Percentiles rank a stretch among this genome's conserved stretches.
phyloP scores from a whole-genome alignment of 1,284 basidiomycete genomes.

The Cryptococcus floricola region DNA sequence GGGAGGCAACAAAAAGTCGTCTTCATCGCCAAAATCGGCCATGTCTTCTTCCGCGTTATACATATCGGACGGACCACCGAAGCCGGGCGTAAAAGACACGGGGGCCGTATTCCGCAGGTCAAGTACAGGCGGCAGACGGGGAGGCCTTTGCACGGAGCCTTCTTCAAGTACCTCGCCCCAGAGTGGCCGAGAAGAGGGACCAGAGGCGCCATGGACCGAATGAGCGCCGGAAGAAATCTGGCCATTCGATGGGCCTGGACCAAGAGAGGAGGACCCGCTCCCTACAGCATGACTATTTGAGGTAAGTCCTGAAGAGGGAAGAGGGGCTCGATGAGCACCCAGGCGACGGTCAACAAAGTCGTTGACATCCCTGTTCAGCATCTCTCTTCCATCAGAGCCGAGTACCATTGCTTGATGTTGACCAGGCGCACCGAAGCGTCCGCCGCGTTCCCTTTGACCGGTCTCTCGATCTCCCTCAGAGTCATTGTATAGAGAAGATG shows the following conservation, averaged over 20 bases:
- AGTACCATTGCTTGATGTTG: neutral
- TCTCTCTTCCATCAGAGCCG: neutral
- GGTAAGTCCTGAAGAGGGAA: neutral
- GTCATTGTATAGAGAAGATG: neutral
- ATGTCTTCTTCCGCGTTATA: no score
- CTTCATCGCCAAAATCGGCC: no score
- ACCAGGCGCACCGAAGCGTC: neutral
- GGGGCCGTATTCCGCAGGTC: no score
- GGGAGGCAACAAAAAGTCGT: no score
- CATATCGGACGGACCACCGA: no score
- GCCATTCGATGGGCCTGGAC: neutral
- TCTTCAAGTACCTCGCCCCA: no score
- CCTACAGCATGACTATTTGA: neutral
- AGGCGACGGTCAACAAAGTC: conserved; percentile 8
- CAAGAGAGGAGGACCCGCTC: neutral
- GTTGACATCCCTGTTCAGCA: conserved; percentile 10
- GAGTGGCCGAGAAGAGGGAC: neutral
- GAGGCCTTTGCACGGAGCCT: no score
- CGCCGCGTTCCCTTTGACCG: neutral
- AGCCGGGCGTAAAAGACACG: no score
- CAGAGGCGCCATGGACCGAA: neutral
- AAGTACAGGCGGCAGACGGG: no score
- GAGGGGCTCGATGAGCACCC: neutral
- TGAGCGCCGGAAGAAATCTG: neutral
- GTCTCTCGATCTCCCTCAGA: neutral